These are phyloP conservation scores for Gaillardinia entomophila DNA, from an alignment of 805 yeast species.

Conservation along the genomic window DNA sequence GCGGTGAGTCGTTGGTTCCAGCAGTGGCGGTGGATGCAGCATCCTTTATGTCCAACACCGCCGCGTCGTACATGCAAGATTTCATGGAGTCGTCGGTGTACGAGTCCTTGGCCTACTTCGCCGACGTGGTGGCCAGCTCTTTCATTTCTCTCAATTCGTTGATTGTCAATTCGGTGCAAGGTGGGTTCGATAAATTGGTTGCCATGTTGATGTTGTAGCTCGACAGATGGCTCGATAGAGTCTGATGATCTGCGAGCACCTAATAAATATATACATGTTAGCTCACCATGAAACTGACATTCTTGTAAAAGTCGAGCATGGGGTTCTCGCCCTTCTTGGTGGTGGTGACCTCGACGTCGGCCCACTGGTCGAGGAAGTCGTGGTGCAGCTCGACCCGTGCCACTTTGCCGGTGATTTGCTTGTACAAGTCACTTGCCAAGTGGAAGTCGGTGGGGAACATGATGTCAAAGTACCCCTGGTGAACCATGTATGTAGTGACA, in stretches of 20 bases:
- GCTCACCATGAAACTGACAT: constrained; percentile 62
- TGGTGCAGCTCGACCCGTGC: constrained; percentile 52
- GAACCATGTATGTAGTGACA: constrained; percentile 69
- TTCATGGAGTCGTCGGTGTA: background rate
- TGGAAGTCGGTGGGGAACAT: constrained; percentile 80
- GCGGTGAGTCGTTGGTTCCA: background rate
- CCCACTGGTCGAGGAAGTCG: constrained; percentile 67
- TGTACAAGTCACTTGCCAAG: constrained; percentile 56
- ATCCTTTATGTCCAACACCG: background rate
- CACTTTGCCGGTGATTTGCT: constrained; percentile 55
- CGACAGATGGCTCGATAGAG: no score
- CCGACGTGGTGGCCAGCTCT: constrained; percentile 1
- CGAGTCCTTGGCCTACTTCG: background rate
- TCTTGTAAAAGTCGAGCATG: constrained; percentile 68
- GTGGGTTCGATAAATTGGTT: constrained; percentile 20
- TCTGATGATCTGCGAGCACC: background rate
- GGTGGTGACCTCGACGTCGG: constrained; percentile 58
- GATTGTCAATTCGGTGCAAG: constrained; percentile 13
- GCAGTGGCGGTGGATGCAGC: background rate
- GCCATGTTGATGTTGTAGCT: constrained; percentile 4
- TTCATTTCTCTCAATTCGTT: constrained; percentile 2
- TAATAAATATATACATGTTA: constrained; percentile 8
- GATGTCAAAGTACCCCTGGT: constrained; percentile 82
- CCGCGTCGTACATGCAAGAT: background rate
- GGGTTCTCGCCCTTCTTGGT: constrained; percentile 81